Percentiles rank a stretch among this genome's conserved stretches.
Conservation (phyloP, 139 green algal genomes). For the Micractinium conductrix region DNA sequence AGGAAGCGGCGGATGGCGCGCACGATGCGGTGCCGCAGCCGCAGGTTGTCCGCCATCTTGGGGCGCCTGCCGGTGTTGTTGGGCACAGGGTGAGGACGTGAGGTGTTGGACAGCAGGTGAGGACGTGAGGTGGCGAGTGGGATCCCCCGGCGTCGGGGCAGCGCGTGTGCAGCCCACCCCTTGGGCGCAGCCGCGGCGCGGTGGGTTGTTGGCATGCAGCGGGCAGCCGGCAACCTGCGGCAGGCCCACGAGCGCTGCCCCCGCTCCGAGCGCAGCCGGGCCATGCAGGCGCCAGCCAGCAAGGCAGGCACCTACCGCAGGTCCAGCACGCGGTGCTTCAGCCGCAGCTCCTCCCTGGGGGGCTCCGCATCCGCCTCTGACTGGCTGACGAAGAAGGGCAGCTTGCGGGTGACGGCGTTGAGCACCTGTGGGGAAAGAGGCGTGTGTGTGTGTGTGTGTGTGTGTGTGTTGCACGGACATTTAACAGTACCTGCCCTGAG, state of each 20-base stretch:
- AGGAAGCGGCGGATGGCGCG: constrained; percentile 80
- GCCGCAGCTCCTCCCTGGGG: constrained; percentile 86
- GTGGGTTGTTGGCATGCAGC: no score
- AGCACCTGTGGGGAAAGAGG: constrained; percentile 61
- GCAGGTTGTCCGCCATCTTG: constrained; percentile 89
- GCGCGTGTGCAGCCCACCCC: no score
- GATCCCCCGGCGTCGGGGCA: no score
- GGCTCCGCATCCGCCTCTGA: constrained; percentile 59
- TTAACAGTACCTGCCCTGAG: no score
- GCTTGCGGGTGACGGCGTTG: constrained; percentile 79
- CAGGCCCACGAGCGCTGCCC: background rate
- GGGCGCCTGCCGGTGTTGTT: constrained; percentile 72
- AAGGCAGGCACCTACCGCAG: constrained; percentile 65
- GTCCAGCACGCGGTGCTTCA: constrained; percentile 93
- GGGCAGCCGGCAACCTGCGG: background rate
- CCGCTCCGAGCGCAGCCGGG: no score
- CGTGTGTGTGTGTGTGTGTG: background rate
- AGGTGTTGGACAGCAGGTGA: background rate
- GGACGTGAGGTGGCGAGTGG: no score
- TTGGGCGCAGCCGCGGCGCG: no score
- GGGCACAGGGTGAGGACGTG: no score
- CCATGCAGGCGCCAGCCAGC: background rate
- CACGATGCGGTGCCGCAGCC: constrained; percentile 84
- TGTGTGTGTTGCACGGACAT: no score
- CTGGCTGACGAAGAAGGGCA: constrained; percentile 90